These are phyloP conservation scores for Elaeis oleifera DNA, from an alignment of 202 grass and related monocot species.

Conservation along the genomic window DNA sequence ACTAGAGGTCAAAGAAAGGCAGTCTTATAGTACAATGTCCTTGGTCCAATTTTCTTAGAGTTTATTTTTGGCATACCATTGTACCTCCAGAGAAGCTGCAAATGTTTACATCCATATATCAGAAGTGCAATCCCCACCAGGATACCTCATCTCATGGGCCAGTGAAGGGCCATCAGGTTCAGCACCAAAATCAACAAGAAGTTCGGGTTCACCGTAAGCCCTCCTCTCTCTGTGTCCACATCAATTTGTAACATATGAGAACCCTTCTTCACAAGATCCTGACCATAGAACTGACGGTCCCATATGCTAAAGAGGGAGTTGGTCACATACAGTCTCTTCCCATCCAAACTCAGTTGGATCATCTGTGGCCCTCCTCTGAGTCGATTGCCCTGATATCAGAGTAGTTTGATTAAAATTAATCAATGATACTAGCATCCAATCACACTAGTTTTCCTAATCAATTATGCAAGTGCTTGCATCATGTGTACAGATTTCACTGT, in stretches of 20 bases:
- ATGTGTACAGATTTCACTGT: too few relatives aligned
- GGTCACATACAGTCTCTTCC: constrained; percentile 80
- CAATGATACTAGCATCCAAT: background rate
- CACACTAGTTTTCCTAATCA: too few relatives aligned
- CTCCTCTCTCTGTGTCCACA: constrained; percentile 63
- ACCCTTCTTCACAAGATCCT: constrained; percentile 67
- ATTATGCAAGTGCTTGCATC: too few relatives aligned
- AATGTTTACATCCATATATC: constrained; percentile 79
- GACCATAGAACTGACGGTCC: constrained; percentile 75
- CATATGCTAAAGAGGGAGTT: constrained; percentile 91
- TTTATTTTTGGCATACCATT: too few relatives aligned
- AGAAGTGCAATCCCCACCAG: constrained; percentile 91
- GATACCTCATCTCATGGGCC: constrained; percentile 99
- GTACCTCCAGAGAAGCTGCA: too few relatives aligned
- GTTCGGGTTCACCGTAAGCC: constrained; percentile 59
- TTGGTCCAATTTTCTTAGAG: too few relatives aligned
- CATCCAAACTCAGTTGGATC: constrained; percentile 91
- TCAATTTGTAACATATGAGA: constrained; percentile 92
- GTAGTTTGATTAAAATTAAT: background rate
- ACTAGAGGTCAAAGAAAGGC: too few relatives aligned
- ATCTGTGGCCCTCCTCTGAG: constrained; percentile 91
- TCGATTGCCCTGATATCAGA: constrained; percentile 44
- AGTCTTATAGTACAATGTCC: too few relatives aligned
- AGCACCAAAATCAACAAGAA: constrained; percentile 76
- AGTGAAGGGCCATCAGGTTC: constrained; percentile 74